Percentiles rank a stretch among this genome's conserved stretches.
Conservation (phyloP, 2,329 filamentous ascomycete genomes). For the Penicillium corylophilum region DNA sequence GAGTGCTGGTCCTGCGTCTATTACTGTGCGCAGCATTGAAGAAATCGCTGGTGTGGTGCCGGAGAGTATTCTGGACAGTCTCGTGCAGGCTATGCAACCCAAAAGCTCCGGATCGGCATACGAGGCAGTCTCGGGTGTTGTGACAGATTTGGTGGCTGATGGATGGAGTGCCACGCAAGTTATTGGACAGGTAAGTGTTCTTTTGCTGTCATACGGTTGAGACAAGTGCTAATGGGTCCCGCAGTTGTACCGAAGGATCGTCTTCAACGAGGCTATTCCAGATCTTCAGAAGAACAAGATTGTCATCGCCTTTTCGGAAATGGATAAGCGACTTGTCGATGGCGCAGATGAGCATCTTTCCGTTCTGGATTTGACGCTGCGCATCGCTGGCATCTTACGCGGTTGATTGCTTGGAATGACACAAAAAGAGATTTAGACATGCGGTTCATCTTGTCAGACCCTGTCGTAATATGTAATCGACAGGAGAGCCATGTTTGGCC, state of each 20-base stretch:
- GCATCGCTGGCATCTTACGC: constrained; percentile 71
- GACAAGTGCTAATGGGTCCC: constrained; percentile 4
- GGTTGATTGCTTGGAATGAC: constrained; percentile 5
- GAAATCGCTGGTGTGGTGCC: constrained; percentile 97
- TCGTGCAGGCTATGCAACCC: constrained; percentile 76
- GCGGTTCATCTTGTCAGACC: neutral
- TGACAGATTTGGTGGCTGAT: constrained; percentile 90
- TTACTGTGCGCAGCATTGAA: constrained; percentile 79
- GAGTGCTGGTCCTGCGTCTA: constrained; percentile 46
- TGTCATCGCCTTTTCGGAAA: constrained; percentile 83
- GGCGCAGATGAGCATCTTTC: constrained; percentile 93
- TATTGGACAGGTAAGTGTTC: constrained; percentile 65
- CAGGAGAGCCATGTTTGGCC: neutral
- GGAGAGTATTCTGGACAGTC: constrained; percentile 64
- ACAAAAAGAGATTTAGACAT: neutral
- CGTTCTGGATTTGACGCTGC: constrained; percentile 78
- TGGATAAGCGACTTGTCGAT: constrained; percentile 91
- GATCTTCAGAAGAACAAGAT: constrained; percentile 90
- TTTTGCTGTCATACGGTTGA: neutral
- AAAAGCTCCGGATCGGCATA: constrained; percentile 65
- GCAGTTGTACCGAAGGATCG: constrained; percentile 67
- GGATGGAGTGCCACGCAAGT: constrained; percentile 95
- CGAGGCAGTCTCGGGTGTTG: constrained; percentile 70
- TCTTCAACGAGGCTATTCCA: constrained; percentile 79
- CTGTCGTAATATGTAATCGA: neutral